Conservation (phyloP, 257 asterid species). For the Solanum acaule region DNA sequence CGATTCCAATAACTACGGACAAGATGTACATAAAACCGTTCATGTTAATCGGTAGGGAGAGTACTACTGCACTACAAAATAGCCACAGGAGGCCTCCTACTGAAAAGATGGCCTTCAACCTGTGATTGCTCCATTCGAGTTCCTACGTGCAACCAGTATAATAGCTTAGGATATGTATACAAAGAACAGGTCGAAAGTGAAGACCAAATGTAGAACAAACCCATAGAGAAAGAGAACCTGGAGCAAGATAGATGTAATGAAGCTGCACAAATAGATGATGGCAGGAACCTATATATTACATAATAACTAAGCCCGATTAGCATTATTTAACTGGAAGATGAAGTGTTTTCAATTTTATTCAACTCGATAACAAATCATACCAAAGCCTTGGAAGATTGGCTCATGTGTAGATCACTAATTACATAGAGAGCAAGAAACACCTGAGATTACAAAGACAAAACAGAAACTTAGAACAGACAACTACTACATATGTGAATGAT, state of each 20-base stretch:
- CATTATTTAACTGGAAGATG: background rate
- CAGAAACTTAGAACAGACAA: background rate
- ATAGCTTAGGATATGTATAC: background rate
- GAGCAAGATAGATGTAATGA: slow-evolving; percentile 60
- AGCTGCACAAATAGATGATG: slow-evolving; percentile 73
- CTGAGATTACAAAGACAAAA: slow-evolving; percentile 14
- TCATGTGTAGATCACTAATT: slow-evolving; percentile 67
- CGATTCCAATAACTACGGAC: slow-evolving; percentile 54
- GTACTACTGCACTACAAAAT: slow-evolving; percentile 49
- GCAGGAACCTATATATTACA: slow-evolving; percentile 75
- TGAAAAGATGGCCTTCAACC: slow-evolving; percentile 46
- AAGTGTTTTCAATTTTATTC: background rate
- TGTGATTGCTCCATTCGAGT: slow-evolving; percentile 41
- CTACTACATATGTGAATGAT: background rate
- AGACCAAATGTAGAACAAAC: slow-evolving; percentile 16
- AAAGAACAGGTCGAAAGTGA: background rate
- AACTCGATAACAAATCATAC: slow-evolving; percentile 16
- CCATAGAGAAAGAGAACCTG: slow-evolving; percentile 69
- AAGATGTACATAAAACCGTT: slow-evolving; percentile 43
- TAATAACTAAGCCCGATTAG: background rate
- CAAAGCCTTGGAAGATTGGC: slow-evolving; percentile 73
- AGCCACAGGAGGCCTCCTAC: slow-evolving; percentile 79
- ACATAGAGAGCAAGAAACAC: slow-evolving; percentile 75
- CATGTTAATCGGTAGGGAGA: slow-evolving; percentile 55
- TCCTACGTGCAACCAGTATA: background rate